Percentiles rank a stretch among this genome's conserved stretches.
Evolutionary conservation across 176 grass and related monocot species (phyloP).

Genomic region (Bolboschoenus planiculmis): DNA sequence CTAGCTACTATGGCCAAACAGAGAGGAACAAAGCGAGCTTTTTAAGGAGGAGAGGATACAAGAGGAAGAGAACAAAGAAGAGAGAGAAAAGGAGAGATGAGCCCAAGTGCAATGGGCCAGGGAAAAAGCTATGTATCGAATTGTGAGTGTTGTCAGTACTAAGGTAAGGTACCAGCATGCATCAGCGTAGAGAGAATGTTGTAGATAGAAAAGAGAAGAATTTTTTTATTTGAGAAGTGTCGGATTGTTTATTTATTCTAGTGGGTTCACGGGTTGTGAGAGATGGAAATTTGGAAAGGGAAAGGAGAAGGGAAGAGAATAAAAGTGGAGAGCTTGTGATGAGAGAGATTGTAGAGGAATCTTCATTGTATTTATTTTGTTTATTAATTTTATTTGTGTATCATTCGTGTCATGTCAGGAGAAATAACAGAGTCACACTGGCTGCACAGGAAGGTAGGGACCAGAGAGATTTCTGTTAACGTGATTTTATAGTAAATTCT

Average conservation of each 20-base stretch:
- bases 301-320: not conserved
- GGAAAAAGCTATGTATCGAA: not conserved
- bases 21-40: conserved; percentile 50
- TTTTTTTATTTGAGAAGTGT: not conserved
- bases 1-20: conserved; percentile 24
- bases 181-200: not conserved
- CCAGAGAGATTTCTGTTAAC: not conserved
- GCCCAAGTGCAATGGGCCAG: conserved; percentile 47
- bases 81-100: conserved; percentile 24
- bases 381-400: not conserved
- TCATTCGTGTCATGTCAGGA: not conserved
- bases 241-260: not conserved
- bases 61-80: conserved; percentile 36
- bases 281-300: not conserved
- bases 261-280: not conserved
- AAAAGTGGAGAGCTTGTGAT: conserved; percentile 3
- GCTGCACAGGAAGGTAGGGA: not conserved
- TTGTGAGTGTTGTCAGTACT: conserved; percentile 12
- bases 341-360: not conserved
- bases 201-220: not conserved
- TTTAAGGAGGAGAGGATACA: conserved; percentile 20
- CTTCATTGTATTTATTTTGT: not conserved
- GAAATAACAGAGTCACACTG: not conserved
- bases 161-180: conserved; percentile 6
- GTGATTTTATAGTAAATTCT: no score